phyloP scores from a whole-genome alignment of 1,139 yeast genomes.

The Hyphopichia wangnamkhiaoensis region DNA sequence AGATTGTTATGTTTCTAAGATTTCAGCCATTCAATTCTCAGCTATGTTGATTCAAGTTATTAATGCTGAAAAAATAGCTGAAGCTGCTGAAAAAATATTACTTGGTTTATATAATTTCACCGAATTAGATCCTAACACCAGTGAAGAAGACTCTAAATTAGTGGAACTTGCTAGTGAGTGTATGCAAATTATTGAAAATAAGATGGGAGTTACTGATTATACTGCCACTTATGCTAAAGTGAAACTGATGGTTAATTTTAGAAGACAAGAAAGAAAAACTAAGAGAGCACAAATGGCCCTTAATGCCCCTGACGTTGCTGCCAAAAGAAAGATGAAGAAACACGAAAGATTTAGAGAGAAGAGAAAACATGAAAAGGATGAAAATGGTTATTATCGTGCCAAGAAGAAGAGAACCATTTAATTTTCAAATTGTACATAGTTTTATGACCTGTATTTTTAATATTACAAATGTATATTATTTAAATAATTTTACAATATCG shows the following conservation, averaged over 20 bases:
- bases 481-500: not conserved
- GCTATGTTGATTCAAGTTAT: slow-evolving; percentile 60
- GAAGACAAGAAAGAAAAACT: slow-evolving; percentile 75
- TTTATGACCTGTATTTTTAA: slow-evolving; percentile 4
- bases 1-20: slow-evolving; percentile 60
- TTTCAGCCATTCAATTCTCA: slow-evolving; percentile 59
- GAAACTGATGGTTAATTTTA: slow-evolving; percentile 54
- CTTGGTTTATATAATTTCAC: slow-evolving; percentile 61
- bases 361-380: slow-evolving; percentile 73
- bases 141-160: slow-evolving; percentile 52
- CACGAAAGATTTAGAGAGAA: slow-evolving; percentile 76
- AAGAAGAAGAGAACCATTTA: slow-evolving; percentile 50
- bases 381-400: slow-evolving; percentile 70
- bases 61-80: slow-evolving; percentile 34
- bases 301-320: slow-evolving; percentile 77
- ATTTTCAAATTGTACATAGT: slow-evolving; percentile 7
- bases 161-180: slow-evolving; percentile 67
- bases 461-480: slow-evolving; percentile 5
- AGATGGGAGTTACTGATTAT: slow-evolving; percentile 73
- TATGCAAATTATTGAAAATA: slow-evolving; percentile 63
- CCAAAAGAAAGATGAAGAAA: slow-evolving; percentile 72
- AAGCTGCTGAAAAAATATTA: slow-evolving; percentile 49
- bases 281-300: slow-evolving; percentile 78
- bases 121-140: slow-evolving; percentile 41
- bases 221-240: slow-evolving; percentile 66